phyloP scores from a whole-genome alignment of 2,329 filamentous ascomycete genomes.

The Sclerotinia sclerotiorum region DNA sequence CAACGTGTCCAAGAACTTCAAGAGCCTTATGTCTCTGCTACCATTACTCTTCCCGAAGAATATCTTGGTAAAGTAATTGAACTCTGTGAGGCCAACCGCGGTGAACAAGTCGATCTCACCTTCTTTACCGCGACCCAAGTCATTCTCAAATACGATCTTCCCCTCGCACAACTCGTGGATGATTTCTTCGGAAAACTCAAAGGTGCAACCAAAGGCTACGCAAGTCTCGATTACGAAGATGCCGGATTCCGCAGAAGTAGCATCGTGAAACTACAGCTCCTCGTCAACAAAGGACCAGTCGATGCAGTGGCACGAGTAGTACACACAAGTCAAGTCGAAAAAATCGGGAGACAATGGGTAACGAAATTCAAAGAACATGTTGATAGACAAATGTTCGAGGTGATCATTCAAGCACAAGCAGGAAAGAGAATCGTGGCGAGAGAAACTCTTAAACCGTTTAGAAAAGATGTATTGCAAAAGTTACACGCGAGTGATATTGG shows the following conservation, averaged over 20 bases:
- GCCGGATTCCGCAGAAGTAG: conserved; percentile 79
- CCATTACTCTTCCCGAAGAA: conserved; percentile 88
- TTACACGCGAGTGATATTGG: conserved; percentile 88
- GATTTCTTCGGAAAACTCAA: conserved; percentile 98
- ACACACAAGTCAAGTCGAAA: conserved; percentile 76
- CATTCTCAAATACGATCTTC: conserved; percentile 89
- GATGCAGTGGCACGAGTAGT: conserved; percentile 93
- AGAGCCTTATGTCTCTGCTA: conserved; percentile 76
- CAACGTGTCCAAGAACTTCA: conserved; percentile 59
- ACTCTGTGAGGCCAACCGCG: conserved; percentile 85
- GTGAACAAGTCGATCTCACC: conserved; percentile 80
- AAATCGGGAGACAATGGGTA: conserved; percentile 84
- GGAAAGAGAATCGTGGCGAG: conserved; percentile 81
- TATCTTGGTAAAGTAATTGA: conserved; percentile 95
- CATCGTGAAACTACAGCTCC: conserved; percentile 84
- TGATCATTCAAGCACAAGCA: conserved; percentile 88
- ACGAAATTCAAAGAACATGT: conserved; percentile 97
- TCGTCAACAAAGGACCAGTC: conserved; percentile 91
- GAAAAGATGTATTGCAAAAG: conserved; percentile 92
- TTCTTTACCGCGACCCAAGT: conserved; percentile 93
- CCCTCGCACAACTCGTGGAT: conserved; percentile 86
- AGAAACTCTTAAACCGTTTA: conserved; percentile 93
- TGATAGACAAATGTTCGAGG: conserved; percentile 93
- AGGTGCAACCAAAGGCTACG: conserved; percentile 90
- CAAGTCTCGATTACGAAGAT: conserved; percentile 95